phyloP scores from a whole-genome alignment of 176 grass and related monocot genomes.

The Rhipidocladum racemiflorum region DNA sequence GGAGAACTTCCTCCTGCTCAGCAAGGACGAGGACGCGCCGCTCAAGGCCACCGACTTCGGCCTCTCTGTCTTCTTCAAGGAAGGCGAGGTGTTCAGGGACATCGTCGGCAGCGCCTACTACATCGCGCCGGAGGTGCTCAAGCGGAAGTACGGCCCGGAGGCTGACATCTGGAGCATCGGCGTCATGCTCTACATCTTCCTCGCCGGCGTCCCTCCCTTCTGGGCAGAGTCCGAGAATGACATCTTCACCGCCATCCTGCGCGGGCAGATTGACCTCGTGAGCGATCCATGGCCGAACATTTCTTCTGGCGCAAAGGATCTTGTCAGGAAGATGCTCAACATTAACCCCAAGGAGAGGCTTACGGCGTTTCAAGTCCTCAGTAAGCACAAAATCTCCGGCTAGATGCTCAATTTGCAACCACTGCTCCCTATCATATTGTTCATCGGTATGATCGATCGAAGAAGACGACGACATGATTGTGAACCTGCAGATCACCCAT shows the following conservation, averaged over 20 bases:
- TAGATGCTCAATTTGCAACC: not conserved
- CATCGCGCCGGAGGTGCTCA: conserved; percentile 81
- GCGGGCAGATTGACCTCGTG: conserved; percentile 49
- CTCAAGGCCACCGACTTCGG: conserved; percentile 86
- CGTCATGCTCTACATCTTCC: conserved; percentile 93
- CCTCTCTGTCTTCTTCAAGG: conserved; percentile 78
- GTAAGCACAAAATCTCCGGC: conserved; percentile 28
- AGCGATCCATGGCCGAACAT: conserved; percentile 71
- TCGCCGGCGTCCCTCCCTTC: conserved; percentile 71
- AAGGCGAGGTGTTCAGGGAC: conserved; percentile 64
- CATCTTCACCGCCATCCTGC: conserved; percentile 76
- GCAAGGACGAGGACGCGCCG: conserved; percentile 52
- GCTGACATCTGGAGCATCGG: conserved; percentile 83
- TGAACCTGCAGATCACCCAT: conserved; percentile 61
- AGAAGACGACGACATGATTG: not conserved
- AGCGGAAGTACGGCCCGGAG: conserved; percentile 63
- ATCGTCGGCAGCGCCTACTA: conserved; percentile 83
- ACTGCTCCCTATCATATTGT: not conserved
- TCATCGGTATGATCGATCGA: not conserved
- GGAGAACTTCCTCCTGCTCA: conserved; percentile 69
- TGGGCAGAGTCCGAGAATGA: conserved; percentile 76
- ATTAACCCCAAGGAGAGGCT: conserved; percentile 68
- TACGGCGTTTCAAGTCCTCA: conserved; percentile 70
- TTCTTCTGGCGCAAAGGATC: conserved; percentile 61
- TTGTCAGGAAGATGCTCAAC: conserved; percentile 70